Conservation (phyloP, 352 stramenopile genomes). For the Phytopythium mirpurense region DNA sequence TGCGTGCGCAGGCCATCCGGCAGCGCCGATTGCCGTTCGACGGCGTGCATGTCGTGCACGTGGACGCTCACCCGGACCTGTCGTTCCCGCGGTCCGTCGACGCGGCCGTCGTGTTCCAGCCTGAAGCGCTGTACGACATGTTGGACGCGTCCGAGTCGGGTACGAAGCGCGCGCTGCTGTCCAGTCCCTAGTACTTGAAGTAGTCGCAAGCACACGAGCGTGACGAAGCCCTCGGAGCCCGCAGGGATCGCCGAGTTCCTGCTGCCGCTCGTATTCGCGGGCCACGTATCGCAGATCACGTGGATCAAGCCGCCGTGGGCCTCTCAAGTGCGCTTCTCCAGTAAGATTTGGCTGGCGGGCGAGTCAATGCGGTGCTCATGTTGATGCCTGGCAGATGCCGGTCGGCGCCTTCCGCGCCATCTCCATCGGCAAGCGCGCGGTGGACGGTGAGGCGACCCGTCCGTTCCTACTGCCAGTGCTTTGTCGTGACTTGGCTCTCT, state of each 20-base stretch:
- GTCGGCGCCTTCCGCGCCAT: conserved; percentile 26
- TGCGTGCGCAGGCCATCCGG: conserved; percentile 52
- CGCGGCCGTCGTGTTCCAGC: conserved; percentile 50
- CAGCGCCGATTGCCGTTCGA: conserved; percentile 58
- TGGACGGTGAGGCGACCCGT: conserved; percentile 14
- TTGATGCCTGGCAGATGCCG: conserved; percentile 22
- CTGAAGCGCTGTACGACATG: conserved; percentile 63
- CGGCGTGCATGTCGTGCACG: conserved; percentile 66
- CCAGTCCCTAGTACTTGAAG: too few relatives aligned
- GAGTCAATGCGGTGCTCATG: background rate
- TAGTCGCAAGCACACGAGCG: too few relatives aligned
- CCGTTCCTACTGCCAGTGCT: conserved; percentile 7
- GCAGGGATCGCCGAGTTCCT: conserved; percentile 85
- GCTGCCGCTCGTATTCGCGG: conserved; percentile 69
- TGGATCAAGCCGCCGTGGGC: conserved; percentile 86
- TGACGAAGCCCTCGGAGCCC: too few relatives aligned
- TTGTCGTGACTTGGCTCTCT: background rate
- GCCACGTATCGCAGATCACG: conserved; percentile 66
- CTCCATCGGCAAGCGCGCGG: conserved; percentile 30
- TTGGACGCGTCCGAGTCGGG: conserved; percentile 55
- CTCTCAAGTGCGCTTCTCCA: conserved; percentile 49
- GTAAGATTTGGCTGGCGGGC: background rate
- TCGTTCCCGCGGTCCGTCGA: conserved; percentile 50
- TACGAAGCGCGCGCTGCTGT: too few relatives aligned
- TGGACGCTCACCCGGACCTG: conserved; percentile 85